Evolutionary conservation across 768 basidiomycete genomes (phyloP), one percentile per base, ranked within the genome.

Genomic region (Kwoniella bestiolae): DNA sequence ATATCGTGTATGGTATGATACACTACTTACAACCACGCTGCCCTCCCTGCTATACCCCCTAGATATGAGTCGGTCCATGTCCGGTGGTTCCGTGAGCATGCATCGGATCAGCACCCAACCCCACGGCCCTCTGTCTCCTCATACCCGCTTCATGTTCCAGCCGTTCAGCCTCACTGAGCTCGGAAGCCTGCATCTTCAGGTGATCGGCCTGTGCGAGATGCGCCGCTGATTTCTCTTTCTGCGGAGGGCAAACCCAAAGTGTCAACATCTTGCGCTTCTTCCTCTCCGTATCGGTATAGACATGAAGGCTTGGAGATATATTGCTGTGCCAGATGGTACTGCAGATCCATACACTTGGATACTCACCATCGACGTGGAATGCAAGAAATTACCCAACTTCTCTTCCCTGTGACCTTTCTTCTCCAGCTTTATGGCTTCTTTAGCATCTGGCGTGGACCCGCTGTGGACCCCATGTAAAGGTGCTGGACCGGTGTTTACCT

Each of bases 111-210:
- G 67, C 70, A 50, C 70, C 70, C 3, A 71, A 46, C 25, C 70
- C 70, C 16, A 71, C 67, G 5, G 70, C 70, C 25, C 67, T 34
- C 47, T 71, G 66, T 47, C 70, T 32, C 26, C 70, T 45, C 61
- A 71, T 50, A 8, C 67, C 67, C 9, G 70, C 70, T 34, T 71
- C 70, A 21, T 62, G 66, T 50, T 71, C 70, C 6, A 68, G 38
- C 21, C 67, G 26, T 45, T 71, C 59, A 26, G 70, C 70, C 51
- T 71, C 63, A 29, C 18, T 60, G n/a, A 71, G 34, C 34, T 71
- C 70, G 12, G 59, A 61, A 32, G 70, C 70, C 45, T 71, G 70
- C 63, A 65, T 65, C 21, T 55, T 50, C 12, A 68, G 63, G 18
- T 68, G 67, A 41, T 68, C 65, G 8, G 69, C 69, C 41, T 70